A percentile compares a stretch with the other conserved stretches of the same genome.
Conservation (phyloP, 106 monocot species). For the Dendrobium officinale region DNA sequence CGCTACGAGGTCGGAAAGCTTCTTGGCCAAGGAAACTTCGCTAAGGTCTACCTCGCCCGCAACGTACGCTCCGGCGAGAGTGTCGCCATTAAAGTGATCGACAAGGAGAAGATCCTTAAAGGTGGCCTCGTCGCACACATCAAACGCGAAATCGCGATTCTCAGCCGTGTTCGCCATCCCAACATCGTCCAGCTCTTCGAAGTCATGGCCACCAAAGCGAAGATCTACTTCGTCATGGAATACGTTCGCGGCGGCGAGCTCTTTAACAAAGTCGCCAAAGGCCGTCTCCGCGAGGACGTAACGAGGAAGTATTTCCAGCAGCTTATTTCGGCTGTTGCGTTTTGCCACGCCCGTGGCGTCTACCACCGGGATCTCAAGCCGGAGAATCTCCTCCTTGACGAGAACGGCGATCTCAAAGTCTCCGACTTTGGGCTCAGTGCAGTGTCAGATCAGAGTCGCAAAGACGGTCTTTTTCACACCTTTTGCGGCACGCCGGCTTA, state of each 20-base stretch:
- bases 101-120: conserved; percentile 21
- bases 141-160: conserved; percentile 21
- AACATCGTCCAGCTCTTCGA: conserved; percentile 25
- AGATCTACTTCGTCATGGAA: conserved; percentile 40
- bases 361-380: conserved; percentile 80
- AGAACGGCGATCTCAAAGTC: conserved; percentile 55
- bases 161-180: conserved; percentile 22
- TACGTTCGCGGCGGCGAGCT: conserved; percentile 36
- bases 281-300: conserved; percentile 22
- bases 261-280: conserved; percentile 26
- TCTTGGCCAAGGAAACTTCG: conserved; percentile 15
- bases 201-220: conserved; percentile 27
- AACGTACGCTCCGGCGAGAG: conserved; percentile 4
- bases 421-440: conserved; percentile 79
- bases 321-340: conserved; percentile 70
- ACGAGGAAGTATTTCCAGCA: conserved; percentile 56
- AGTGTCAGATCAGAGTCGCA: conserved; percentile 38
- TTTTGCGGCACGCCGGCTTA: conserved; percentile 66
- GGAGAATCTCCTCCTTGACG: conserved; percentile 76
- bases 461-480: conserved; percentile 56
- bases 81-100: conserved; percentile 19
- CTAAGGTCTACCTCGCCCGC: conserved; percentile 19
- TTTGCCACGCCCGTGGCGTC: conserved; percentile 77
- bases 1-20: conserved; percentile 22
- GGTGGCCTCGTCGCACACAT: conserved; percentile 16